These are phyloP conservation scores for Daldinia caldariorum DNA, from an alignment of 495 filamentous ascomycete genomes.

Conservation along the genomic window DNA sequence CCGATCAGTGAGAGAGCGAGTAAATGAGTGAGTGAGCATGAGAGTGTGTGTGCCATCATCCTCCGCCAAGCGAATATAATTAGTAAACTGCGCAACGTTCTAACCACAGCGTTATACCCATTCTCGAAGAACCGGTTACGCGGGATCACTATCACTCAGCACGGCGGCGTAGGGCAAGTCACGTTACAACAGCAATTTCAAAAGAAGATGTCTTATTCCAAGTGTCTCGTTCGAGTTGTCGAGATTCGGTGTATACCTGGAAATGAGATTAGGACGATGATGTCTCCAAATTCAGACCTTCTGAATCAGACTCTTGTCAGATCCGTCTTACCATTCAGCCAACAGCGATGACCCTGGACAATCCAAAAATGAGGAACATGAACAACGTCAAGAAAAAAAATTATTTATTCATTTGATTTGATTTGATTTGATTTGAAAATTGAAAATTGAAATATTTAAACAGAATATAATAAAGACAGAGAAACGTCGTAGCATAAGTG, in stretches of 20 bases:
- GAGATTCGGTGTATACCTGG: constrained; percentile 11
- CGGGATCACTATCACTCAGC: constrained; percentile 21
- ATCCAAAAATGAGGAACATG: background rate
- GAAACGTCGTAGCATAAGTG: constrained; percentile 29
- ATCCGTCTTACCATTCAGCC: constrained; percentile 23
- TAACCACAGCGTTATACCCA: constrained; percentile 3
- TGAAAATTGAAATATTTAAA: background rate
- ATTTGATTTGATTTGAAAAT: background rate
- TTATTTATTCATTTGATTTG: too few relatives aligned
- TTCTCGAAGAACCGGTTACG: constrained; percentile 25
- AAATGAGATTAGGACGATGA: constrained; percentile 20
- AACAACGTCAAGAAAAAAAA: background rate
- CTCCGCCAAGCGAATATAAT: constrained; percentile 31
- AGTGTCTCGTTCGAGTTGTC: constrained; percentile 16
- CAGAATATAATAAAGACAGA: constrained; percentile 6
- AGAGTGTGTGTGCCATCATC: constrained; percentile 25
- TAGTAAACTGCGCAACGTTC: constrained; percentile 23
- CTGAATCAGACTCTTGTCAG: constrained; percentile 8
- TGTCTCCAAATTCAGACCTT: constrained; percentile 15
- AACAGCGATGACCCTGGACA: background rate
- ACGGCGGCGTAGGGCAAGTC: constrained; percentile 7
- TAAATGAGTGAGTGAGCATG: background rate
- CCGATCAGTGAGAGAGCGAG: constrained; percentile 7
- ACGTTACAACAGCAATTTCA: constrained; percentile 21
- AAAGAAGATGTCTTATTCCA: background rate